Percentiles rank a stretch among this genome's conserved stretches.
phyloP scores from a whole-genome alignment of 1,139 yeast genomes.

The Yamadazyma pseudoaaseri region DNA sequence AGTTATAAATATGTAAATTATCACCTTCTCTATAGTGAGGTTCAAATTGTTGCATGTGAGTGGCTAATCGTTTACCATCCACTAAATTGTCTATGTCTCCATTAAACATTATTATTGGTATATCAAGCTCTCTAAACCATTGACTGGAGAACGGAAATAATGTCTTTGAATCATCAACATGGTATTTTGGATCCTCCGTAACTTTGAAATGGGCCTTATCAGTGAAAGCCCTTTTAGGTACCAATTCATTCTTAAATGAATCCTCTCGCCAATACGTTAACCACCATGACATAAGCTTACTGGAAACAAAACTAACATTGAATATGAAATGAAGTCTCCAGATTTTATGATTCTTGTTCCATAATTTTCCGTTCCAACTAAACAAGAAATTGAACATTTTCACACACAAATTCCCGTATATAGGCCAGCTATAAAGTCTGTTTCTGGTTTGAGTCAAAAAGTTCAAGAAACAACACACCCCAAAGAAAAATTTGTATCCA shows the following conservation, averaged over 20 bases:
- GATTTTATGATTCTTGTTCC: constrained; percentile 60
- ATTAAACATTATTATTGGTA: constrained; percentile 58
- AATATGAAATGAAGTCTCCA: constrained; percentile 75
- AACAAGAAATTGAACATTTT: constrained; percentile 80
- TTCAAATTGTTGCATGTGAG: constrained; percentile 55
- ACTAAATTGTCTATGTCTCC: constrained; percentile 69
- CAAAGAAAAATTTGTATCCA: constrained; percentile 51
- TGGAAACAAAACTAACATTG: constrained; percentile 81
- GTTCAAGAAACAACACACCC: constrained; percentile 60
- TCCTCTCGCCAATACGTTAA: constrained; percentile 44
- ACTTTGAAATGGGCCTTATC: constrained; percentile 25
- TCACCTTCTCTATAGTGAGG: constrained; percentile 35
- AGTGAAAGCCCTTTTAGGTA: constrained; percentile 30
- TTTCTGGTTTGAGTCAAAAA: constrained; percentile 52
- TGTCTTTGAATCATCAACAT: constrained; percentile 46
- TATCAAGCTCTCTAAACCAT: constrained; percentile 57
- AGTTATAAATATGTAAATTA: constrained; percentile 34
- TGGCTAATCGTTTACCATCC: constrained; percentile 54
- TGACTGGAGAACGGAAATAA: constrained; percentile 47
- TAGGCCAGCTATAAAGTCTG: constrained; percentile 38
- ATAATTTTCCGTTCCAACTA: constrained; percentile 78
- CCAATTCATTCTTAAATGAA: constrained; percentile 41
- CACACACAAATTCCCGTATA: constrained; percentile 67
- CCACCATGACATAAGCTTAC: constrained; percentile 93
- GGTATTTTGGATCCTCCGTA: constrained; percentile 14